These are phyloP conservation scores for Galeopsis tetrahit DNA, from an alignment of 257 asterid species.

Conservation along the genomic window DNA sequence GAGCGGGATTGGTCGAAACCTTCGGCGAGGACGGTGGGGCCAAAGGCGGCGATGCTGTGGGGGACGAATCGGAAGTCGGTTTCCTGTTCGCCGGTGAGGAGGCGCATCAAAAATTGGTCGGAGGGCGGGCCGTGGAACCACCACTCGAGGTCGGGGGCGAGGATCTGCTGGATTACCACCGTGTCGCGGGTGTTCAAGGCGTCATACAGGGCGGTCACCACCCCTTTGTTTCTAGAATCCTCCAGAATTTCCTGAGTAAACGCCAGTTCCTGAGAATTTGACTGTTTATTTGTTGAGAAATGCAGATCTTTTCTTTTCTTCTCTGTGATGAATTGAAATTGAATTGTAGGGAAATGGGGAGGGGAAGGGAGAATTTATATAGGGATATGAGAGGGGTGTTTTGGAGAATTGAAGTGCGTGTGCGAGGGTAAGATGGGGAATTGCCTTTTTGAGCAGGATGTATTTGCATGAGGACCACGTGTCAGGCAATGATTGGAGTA, in stretches of 20 bases:
- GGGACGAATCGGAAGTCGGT: constrained; percentile 66
- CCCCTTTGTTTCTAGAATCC: constrained; percentile 75
- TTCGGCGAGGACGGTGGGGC: constrained; percentile 81
- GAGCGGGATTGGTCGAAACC: constrained; percentile 69
- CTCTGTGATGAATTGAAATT: not conserved
- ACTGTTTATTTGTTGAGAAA: not conserved
- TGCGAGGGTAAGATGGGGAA: constrained; percentile 26
- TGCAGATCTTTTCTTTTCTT: not conserved
- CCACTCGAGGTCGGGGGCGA: constrained; percentile 98
- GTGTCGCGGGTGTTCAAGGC: constrained; percentile 85
- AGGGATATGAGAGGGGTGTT: constrained; percentile 33
- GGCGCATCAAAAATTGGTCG: constrained; percentile 95
- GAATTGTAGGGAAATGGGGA: not conserved
- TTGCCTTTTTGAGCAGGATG: constrained; percentile 7
- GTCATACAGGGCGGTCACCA: constrained; percentile 99
- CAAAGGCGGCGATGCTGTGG: constrained; percentile 72
- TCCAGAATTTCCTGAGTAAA: constrained; percentile 78
- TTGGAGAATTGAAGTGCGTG: not conserved
- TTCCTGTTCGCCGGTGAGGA: constrained; percentile 75
- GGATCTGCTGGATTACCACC: constrained; percentile 68
- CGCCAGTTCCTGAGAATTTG: constrained; percentile 73
- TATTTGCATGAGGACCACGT: constrained; percentile 21
- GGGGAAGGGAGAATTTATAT: constrained; percentile 26
- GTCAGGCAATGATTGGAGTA: constrained; percentile 7
- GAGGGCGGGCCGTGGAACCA: constrained; percentile 99